Base-by-base conservation (phyloP, 768 basidiomycete species). In the Sarcodon sp. region DNA sequence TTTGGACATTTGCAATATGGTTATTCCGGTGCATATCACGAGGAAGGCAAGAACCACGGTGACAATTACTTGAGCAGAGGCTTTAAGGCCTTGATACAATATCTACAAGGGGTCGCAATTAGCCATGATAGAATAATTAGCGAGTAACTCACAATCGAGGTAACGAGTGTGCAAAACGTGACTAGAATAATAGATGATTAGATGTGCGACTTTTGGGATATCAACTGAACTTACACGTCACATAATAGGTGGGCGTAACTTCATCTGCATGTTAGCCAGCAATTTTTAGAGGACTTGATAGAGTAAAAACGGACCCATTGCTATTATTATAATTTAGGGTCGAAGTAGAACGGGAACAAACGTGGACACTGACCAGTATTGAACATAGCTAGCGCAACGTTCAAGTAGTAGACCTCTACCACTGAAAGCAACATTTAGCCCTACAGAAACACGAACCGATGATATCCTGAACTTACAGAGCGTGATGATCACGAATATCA, bases 1-100 rank as follows among this genome's bases (percentile, higher is more conserved):
- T 64, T 88, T 87, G 60, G 83, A 86, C 80, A 93, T 86, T 63
- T 97, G 93, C 5, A 97, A 77, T 52, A 97, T 82, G 35, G 83
- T 81, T 59, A 96, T 94, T 8, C 93, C 92, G 11, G 88, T 67
- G 57, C 85, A 88, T 43, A 91, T 90, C 45, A 86, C 79, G 50
- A 91, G 65, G 71, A 97, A 96, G 6, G 80, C 91, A 66, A 92
- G 73, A 16, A 92, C 80, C 51, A 96, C 73, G 1, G 90, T 93
- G 38, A 96, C 73, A 47, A 97, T 89, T 54, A 86, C 75, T 0
- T 77, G 66, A 0, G 73, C 81, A 7, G 79, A 71, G 0, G 90
- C 82, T 46, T 81, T 69, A 47, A 96, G 75, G 37, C 92, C 92
- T 70, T 89, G 74, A 72, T 85, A 91, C 39, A 94, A 75, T 49